Evolutionary conservation across 441 rosid species (phyloP).

Genomic region (Metrosideros polymorpha): DNA sequence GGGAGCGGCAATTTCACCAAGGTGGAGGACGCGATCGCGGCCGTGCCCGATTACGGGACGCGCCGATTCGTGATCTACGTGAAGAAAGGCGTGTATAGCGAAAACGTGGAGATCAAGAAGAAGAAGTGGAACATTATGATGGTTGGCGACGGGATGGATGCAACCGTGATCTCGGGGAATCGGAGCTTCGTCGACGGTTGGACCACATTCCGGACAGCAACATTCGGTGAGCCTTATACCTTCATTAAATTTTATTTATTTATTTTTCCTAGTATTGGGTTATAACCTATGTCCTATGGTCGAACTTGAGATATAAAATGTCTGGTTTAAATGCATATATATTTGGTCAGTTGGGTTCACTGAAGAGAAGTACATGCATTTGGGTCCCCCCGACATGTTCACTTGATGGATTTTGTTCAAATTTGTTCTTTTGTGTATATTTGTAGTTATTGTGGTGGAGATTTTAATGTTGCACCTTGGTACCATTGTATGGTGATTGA

Average conservation of each 20-base stretch:
- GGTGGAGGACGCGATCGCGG: conserved; percentile 55
- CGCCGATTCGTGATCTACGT: conserved; percentile 47
- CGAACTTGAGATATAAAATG: not conserved
- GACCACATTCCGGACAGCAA: conserved; percentile 81
- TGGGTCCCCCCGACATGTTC: not conserved
- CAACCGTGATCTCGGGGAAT: conserved; percentile 58
- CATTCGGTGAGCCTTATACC: conserved; percentile 50
- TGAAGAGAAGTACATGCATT: not conserved
- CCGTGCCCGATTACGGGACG: conserved; percentile 61
- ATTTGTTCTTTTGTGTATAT: not conserved
- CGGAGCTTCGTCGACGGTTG: conserved; percentile 57
- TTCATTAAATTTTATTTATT: not conserved
- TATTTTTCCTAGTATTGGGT: not conserved
- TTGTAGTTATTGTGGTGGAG: not conserved
- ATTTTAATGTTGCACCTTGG: no score
- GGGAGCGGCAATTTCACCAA: conserved; percentile 64
- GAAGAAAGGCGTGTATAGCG: conserved; percentile 64
- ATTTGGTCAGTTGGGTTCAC: not conserved
- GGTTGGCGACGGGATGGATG: conserved; percentile 76
- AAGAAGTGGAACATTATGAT: conserved; percentile 91
- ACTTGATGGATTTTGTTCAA: not conserved
- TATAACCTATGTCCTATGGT: not conserved
- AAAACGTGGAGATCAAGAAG: conserved; percentile 85
- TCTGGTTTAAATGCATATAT: not conserved
- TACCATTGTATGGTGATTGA: not conserved